Base-by-base conservation (phyloP, 1,284 basidiomycete species). In the Irpex lacteus region DNA sequence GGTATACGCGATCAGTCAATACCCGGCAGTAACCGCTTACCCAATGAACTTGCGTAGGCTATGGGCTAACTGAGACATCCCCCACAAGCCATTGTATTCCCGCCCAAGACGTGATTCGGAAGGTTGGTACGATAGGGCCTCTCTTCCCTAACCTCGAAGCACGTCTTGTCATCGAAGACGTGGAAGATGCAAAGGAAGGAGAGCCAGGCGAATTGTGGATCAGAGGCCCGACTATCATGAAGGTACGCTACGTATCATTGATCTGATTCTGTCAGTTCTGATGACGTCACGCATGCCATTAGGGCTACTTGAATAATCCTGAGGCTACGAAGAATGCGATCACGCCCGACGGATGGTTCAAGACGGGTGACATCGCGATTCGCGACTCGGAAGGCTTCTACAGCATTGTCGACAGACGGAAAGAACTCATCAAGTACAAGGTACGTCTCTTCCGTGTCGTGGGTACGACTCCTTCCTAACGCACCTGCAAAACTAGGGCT, bases 361-460 rank as follows among this genome's bases (percentile, higher is more conserved):
- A 91, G 80, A 95, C 92, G 0, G 93, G 93, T 1, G 93, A 95
- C 74, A 83, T 94, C 55, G 87, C 83, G 0, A 75, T 82, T 9
- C 74, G 83, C 7, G 89, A 92, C 67, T 68, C 74, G 2, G 85
- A 92, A 1, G 92, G 91, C 0, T 88, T 77, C 67, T 88, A 83
- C 68, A 82, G 78, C 57, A 86, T 91, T 60, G 85, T 91, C 1
- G 90, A 92, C 70, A 75, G 90, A 53, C 82, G 86, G 67, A 95
- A 95, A 70, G 93, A 95, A 72, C 76, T 95, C 38, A 92, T 95
- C 78, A 94, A 95, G 74, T 94, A 94, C 76, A 91, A 90, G 79
- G 88, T 81, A 44, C 13, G 75, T 64, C 5, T 61, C 26, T 53
- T 56, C n/a, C 15, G 18, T 18, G 13, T 19, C 50, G 18, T 44